Conservation (phyloP, 1,139 yeast species). For the Taiozyma sp. region DNA sequence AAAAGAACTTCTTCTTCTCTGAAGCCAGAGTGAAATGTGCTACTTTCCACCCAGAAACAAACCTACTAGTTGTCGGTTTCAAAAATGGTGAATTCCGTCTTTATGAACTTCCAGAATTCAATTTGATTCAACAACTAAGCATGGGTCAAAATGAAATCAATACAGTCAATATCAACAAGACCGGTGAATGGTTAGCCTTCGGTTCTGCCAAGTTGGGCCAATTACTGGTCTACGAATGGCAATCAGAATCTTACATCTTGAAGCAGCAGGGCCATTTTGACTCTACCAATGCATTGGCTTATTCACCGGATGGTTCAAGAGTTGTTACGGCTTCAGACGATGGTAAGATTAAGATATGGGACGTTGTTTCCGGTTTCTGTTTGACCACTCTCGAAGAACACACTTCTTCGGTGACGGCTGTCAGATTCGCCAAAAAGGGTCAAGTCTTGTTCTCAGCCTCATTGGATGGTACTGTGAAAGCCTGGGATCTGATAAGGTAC, state of each 20-base stretch:
- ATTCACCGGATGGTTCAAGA: constrained; percentile 93
- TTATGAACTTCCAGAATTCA: constrained; percentile 81
- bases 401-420: constrained; percentile 80
- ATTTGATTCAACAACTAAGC: constrained; percentile 75
- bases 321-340: constrained; percentile 95
- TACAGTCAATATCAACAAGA: constrained; percentile 67
- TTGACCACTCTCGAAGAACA: constrained; percentile 90
- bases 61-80: constrained; percentile 84
- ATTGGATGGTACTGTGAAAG: constrained; percentile 93
- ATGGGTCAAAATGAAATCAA: constrained; percentile 92
- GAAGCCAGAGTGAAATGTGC: constrained; percentile 76
- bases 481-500: constrained; percentile 92
- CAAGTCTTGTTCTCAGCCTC: constrained; percentile 89
- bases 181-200: constrained; percentile 97
- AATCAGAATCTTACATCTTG: constrained; percentile 88
- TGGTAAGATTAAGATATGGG: constrained; percentile 97
- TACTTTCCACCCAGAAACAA: constrained; percentile 70
- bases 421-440: constrained; percentile 80
- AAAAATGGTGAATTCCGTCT: constrained; percentile 85
- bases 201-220: constrained; percentile 94
- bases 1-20: constrained; percentile 68
- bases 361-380: constrained; percentile 87
- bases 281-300: constrained; percentile 73
- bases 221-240: constrained; percentile 96
- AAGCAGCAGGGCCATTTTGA: constrained; percentile 98